phyloP scores from a whole-genome alignment of 176 grass and related monocot species.

The Triticum monococcum region DNA sequence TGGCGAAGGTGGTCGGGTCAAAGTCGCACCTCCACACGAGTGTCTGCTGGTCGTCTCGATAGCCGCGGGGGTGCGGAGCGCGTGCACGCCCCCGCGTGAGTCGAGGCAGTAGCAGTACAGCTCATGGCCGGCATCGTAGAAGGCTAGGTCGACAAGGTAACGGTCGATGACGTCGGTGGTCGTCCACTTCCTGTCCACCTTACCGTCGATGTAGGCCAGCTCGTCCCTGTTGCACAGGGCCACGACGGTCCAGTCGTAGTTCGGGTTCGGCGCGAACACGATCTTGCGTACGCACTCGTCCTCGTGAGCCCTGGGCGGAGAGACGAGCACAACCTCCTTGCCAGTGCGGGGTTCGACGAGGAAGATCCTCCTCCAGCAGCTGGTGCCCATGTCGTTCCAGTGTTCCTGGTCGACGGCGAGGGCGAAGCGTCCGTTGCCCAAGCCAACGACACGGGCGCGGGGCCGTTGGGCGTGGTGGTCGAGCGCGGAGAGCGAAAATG shows the following conservation, averaged over 20 bases:
- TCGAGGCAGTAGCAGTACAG: neutral
- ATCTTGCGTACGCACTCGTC: neutral
- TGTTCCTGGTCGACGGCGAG: neutral
- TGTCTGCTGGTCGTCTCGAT: neutral
- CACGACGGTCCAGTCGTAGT: neutral
- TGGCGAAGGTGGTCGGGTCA: neutral
- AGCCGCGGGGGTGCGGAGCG: neutral
- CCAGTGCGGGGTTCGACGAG: neutral
- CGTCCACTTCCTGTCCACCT: neutral
- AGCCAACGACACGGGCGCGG: neutral
- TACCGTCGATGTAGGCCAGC: neutral
- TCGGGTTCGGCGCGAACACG: neutral
- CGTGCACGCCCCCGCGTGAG: neutral
- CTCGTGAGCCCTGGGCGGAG: neutral
- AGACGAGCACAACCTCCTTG: neutral
- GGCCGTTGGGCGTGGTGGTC: neutral
- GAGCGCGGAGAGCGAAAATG: no score
- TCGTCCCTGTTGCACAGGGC: neutral
- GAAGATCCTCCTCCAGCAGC: neutral
- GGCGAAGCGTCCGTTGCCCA: neutral
- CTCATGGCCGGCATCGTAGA: neutral
- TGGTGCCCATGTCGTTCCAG: neutral
- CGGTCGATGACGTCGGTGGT: neutral
- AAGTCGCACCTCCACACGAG: neutral
- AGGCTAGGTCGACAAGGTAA: conserved; percentile 5